These are phyloP conservation scores for Crithidia acanthocephali DNA, from an alignment of 208 protist genomes.

Conservation along the genomic window DNA sequence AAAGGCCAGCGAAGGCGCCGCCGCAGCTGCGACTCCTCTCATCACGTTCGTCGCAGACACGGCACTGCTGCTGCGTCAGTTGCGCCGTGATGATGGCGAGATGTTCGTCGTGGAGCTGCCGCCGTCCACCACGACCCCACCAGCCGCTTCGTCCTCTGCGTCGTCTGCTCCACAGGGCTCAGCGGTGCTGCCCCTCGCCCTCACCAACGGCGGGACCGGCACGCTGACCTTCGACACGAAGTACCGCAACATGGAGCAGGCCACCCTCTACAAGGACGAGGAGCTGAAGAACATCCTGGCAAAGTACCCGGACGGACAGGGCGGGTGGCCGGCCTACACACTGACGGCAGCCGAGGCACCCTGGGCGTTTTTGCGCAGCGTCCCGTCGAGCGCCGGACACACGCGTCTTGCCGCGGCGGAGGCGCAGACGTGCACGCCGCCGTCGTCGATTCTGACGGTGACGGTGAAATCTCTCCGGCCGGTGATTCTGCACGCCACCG, in stretches of 20 bases:
- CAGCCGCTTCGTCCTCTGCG: conserved; percentile 6
- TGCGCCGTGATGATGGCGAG: conserved; percentile 55
- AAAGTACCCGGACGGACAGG: conserved; percentile 86
- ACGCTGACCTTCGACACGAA: conserved; percentile 68
- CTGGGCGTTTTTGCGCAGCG: conserved; percentile 39
- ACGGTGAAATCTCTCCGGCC: conserved; percentile 35
- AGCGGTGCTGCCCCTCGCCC: conserved; percentile 60
- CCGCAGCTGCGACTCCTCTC: conserved; percentile 10
- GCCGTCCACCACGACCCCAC: background rate
- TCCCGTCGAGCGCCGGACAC: conserved; percentile 15
- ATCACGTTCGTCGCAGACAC: conserved; percentile 49
- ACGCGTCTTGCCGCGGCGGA: conserved; percentile 5
- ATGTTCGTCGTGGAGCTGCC: conserved; percentile 57
- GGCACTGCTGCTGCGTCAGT: conserved; percentile 41
- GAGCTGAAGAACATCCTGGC: conserved; percentile 69
- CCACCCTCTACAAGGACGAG: conserved; percentile 75
- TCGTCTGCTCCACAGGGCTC: background rate
- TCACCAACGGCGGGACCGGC: conserved; percentile 57
- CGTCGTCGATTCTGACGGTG: conserved; percentile 35
- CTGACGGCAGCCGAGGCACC: conserved; percentile 17
- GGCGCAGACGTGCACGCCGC: conserved; percentile 1
- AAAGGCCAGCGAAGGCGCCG: background rate
- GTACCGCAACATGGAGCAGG: conserved; percentile 75
- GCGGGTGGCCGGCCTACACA: conserved; percentile 61
- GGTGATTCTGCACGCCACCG: conserved; percentile 31